Evolutionary conservation across 140 eudicot genomes (phyloP).

Genomic region (Senecio squalidus): DNA sequence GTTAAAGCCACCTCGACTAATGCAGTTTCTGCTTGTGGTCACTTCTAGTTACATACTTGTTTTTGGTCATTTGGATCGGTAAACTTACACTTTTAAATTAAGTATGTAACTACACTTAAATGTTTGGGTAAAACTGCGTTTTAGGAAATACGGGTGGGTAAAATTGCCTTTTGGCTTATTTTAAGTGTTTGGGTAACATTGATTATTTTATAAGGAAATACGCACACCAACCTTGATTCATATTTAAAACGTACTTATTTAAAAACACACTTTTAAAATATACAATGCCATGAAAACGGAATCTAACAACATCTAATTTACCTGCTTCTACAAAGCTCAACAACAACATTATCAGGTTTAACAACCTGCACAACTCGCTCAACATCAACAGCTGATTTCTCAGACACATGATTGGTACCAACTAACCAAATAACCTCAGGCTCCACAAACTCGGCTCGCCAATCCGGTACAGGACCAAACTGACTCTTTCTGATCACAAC

Average conservation of each 20-base stretch:
- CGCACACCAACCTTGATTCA: too few relatives aligned
- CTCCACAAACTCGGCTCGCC: constrained; percentile 90
- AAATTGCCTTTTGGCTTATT: too few relatives aligned
- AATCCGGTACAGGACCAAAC: constrained; percentile 77
- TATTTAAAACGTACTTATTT: not conserved
- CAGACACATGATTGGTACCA: constrained; percentile 69
- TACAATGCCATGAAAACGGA: not conserved
- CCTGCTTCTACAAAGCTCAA: constrained; percentile 98
- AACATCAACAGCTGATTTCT: constrained; percentile 61
- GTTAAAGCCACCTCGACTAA: too few relatives aligned
- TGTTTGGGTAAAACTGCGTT: too few relatives aligned
- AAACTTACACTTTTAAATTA: too few relatives aligned
- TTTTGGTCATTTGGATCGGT: too few relatives aligned
- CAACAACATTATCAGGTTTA: constrained; percentile 85
- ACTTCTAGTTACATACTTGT: too few relatives aligned
- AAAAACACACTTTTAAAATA: not conserved
- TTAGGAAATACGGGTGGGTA: too few relatives aligned
- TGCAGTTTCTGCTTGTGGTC: too few relatives aligned
- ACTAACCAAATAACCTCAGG: constrained; percentile 87
- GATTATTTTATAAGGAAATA: too few relatives aligned
- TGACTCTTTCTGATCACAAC: constrained; percentile 56
- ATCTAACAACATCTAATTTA: constrained; percentile 26
- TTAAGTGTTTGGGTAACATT: too few relatives aligned
- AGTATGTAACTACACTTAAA: too few relatives aligned
- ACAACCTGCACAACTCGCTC: constrained; percentile 68